Conservation (phyloP, 352 stramenopile species). For the Phytophthora sp. region DNA sequence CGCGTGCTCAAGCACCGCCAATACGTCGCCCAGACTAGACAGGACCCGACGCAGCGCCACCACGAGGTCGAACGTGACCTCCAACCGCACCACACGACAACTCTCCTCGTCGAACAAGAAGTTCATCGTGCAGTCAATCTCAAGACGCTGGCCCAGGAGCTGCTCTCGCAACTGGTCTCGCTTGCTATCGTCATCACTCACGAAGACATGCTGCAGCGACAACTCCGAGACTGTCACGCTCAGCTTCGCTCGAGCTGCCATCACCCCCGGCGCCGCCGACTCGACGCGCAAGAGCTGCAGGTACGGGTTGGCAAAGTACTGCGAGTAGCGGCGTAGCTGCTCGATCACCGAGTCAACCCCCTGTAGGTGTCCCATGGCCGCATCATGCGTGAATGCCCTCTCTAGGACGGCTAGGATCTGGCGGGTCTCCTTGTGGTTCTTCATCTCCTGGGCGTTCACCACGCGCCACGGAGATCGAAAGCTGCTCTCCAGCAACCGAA, state of each 20-base stretch:
- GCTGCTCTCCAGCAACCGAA: constrained; percentile 15
- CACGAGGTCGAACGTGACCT: not conserved
- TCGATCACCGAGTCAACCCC: constrained; percentile 12
- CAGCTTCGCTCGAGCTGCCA: constrained; percentile 17
- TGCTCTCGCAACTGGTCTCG: too few relatives aligned
- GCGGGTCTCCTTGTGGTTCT: constrained; percentile 2
- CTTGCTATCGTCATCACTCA: not conserved
- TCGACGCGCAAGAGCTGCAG: constrained; percentile 22
- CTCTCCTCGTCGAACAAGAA: constrained; percentile 18
- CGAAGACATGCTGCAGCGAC: constrained; percentile 16
- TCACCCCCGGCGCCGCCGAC: constrained; percentile 1
- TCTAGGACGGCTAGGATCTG: constrained; percentile 12
- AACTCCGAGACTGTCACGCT: constrained; percentile 25
- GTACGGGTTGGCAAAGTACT: constrained; percentile 12
- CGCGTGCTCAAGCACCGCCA: not conserved
- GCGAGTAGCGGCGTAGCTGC: constrained; percentile 18
- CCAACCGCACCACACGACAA: constrained; percentile 6
- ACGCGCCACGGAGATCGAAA: constrained; percentile 21
- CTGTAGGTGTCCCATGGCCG: constrained; percentile 17
- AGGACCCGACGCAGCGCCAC: not conserved
- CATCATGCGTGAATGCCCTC: constrained; percentile 9
- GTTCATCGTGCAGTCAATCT: not conserved
- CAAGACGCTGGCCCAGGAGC: constrained; percentile 4
- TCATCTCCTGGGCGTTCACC: constrained; percentile 9
- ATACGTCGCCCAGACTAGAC: not conserved